Conservation (phyloP, 202 grass and related monocot species). For the Eragrostis tef region DNA sequence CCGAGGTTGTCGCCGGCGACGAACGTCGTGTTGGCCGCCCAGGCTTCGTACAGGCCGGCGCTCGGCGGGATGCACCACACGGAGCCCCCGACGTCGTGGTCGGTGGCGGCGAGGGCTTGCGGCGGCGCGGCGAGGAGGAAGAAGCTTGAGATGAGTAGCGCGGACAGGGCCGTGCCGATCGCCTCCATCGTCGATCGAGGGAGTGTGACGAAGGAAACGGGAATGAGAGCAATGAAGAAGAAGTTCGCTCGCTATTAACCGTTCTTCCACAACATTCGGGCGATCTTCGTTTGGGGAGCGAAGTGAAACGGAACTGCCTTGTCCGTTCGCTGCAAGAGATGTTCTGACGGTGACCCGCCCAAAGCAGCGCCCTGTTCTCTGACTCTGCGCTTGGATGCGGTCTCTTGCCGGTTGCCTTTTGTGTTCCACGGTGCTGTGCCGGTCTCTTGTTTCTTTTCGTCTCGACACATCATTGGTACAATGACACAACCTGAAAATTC, state of each 20-base stretch:
- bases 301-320: too few relatives aligned
- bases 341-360: too few relatives aligned
- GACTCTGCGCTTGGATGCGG: too few relatives aligned
- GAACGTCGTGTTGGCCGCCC: slow-evolving; percentile 55
- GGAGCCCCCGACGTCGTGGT: slow-evolving; percentile 63
- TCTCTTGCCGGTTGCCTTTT: too few relatives aligned
- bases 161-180: not conserved
- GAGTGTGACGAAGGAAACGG: too few relatives aligned
- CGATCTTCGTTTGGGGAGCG: not conserved
- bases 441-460: too few relatives aligned
- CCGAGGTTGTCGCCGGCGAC: slow-evolving; percentile 53
- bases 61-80: slow-evolving; percentile 62
- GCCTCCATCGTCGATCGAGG: not conserved
- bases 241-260: not conserved
- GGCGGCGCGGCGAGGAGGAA: not conserved
- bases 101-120: not conserved
- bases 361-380: too few relatives aligned
- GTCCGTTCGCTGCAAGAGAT: too few relatives aligned
- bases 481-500: too few relatives aligned
- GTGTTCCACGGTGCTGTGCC: too few relatives aligned
- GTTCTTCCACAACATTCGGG: too few relatives aligned
- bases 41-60: slow-evolving; percentile 46
- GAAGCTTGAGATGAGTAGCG: not conserved
- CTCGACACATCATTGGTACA: too few relatives aligned
- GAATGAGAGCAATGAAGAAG: not conserved